Conservation (phyloP, 345 rosid genomes). For the Linum lewisii region DNA sequence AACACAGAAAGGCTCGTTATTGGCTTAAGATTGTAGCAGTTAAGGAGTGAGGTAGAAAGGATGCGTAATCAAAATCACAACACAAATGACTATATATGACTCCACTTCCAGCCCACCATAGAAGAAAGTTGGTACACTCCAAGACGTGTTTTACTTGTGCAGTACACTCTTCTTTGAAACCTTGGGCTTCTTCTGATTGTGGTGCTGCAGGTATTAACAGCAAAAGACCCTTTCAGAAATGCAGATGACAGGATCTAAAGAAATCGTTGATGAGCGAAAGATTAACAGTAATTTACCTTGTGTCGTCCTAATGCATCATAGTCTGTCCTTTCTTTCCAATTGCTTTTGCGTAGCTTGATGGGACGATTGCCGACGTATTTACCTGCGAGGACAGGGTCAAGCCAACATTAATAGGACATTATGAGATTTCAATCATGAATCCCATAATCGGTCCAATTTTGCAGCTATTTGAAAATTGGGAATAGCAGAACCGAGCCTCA, state of each 20-base stretch:
- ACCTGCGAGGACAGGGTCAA: slow-evolving; percentile 38
- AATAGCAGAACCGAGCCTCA: background rate
- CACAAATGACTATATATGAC: too few species aligned
- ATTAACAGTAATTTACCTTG: slow-evolving; percentile 31
- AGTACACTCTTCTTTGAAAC: slow-evolving; percentile 59
- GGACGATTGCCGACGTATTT: slow-evolving; percentile 98
- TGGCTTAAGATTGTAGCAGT: too few species aligned
- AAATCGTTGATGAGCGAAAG: background rate
- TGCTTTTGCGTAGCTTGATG: slow-evolving; percentile 88
- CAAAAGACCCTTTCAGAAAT: background rate
- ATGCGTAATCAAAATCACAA: too few species aligned
- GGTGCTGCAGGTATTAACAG: slow-evolving; percentile 34
- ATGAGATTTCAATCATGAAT: too few species aligned
- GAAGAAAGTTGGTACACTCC: too few species aligned
- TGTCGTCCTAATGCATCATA: slow-evolving; percentile 58
- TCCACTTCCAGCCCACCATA: background rate
- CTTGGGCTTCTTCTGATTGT: slow-evolving; percentile 61
- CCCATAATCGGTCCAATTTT: too few species aligned
- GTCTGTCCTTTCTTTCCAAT: slow-evolving; percentile 93
- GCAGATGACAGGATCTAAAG: background rate
- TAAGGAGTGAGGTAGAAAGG: too few species aligned
- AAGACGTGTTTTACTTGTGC: slow-evolving; percentile 65
- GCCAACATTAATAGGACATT: background rate
- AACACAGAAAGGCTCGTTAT: too few species aligned
- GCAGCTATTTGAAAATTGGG: too few species aligned